These are phyloP conservation scores for Coemansia sp. DNA, from an alignment of 192 early-diverging fungal genomes.

Conservation along the genomic window DNA sequence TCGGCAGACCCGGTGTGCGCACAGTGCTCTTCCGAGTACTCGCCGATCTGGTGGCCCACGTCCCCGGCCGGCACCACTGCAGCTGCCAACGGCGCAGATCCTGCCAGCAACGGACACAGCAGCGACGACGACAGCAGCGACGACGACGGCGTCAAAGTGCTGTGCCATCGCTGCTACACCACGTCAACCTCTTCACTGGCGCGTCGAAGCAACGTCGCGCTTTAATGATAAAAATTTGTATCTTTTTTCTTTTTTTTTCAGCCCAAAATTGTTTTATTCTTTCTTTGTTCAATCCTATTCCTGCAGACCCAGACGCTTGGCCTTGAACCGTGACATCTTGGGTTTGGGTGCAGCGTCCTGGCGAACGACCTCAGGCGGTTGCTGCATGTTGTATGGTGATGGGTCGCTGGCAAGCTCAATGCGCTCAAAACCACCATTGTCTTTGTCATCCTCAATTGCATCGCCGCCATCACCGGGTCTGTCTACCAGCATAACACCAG, in stretches of 20 bases:
- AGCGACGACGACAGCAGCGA: not conserved
- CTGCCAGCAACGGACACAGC: not conserved
- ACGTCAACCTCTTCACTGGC: not conserved
- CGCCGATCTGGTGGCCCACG: conserved; percentile 52
- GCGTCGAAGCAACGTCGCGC: not conserved
- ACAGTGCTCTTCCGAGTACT: conserved; percentile 26
- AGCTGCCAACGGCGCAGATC: not conserved
- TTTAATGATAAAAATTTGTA: not conserved
- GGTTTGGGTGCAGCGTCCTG: conserved; percentile 16
- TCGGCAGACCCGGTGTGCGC: conserved; percentile 29
- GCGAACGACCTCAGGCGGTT: conserved; percentile 32
- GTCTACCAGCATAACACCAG: conserved; percentile 29
- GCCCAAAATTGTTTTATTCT: not conserved
- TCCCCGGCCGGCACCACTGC: not conserved
- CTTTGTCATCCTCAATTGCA: not conserved
- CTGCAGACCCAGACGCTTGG: conserved; percentile 40
- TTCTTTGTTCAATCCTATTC: conserved; percentile 1
- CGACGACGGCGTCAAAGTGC: conserved; percentile 11
- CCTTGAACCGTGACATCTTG: conserved; percentile 57
- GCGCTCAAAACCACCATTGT: conserved; percentile 10
- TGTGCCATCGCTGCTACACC: conserved; percentile 50
- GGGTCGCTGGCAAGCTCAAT: conserved; percentile 33
- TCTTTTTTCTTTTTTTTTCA: conserved; percentile 2
- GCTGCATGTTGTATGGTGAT: not conserved
- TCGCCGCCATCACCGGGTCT: not conserved